Evolutionary conservation across 306 rosid species (phyloP).

Genomic region (Castanea mollissima): DNA sequence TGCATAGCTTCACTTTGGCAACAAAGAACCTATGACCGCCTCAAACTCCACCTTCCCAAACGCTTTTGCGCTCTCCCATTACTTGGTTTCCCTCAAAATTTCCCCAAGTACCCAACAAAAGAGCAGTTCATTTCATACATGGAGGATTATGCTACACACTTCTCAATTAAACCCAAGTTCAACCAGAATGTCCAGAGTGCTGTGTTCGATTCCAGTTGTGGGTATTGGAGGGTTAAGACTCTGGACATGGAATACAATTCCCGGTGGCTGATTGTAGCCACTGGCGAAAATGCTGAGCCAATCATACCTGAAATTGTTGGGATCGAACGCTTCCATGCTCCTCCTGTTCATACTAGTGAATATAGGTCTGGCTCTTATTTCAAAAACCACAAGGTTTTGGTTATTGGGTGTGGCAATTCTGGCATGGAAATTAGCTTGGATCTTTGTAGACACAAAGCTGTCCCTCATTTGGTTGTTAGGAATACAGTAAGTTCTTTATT

Average conservation of each 20-base stretch:
- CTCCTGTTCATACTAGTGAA: slow-evolving; percentile 51
- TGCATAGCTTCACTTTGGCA: slow-evolving; percentile 91
- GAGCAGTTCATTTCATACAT: slow-evolving; percentile 76
- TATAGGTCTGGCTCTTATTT: slow-evolving; percentile 66
- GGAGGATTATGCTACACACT: slow-evolving; percentile 68
- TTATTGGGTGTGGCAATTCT: slow-evolving; percentile 95
- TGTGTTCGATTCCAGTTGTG: slow-evolving; percentile 27
- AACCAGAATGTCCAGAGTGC: slow-evolving; percentile 59
- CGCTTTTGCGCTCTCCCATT: slow-evolving; percentile 76
- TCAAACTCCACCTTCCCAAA: slow-evolving; percentile 88
- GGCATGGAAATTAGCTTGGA: slow-evolving; percentile 99
- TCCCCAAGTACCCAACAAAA: slow-evolving; percentile 81
- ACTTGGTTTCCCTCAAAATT: slow-evolving; percentile 52
- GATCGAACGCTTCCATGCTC: slow-evolving; percentile 46
- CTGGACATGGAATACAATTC: slow-evolving; percentile 46
- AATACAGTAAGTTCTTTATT: slow-evolving; percentile 56
- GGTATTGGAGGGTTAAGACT: slow-evolving; percentile 63
- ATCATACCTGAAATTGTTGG: slow-evolving; percentile 57
- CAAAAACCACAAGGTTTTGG: slow-evolving; percentile 59
- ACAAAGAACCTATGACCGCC: slow-evolving; percentile 70
- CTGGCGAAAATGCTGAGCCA: slow-evolving; percentile 96
- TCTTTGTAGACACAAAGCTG: slow-evolving; percentile 76
- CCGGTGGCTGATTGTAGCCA: slow-evolving; percentile 77
- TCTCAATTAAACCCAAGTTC: slow-evolving; percentile 61
- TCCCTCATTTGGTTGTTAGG: slow-evolving; percentile 79